Evolutionary conservation across 106 monocot species (phyloP).

Genomic region (Platanthera guangdongensis): DNA sequence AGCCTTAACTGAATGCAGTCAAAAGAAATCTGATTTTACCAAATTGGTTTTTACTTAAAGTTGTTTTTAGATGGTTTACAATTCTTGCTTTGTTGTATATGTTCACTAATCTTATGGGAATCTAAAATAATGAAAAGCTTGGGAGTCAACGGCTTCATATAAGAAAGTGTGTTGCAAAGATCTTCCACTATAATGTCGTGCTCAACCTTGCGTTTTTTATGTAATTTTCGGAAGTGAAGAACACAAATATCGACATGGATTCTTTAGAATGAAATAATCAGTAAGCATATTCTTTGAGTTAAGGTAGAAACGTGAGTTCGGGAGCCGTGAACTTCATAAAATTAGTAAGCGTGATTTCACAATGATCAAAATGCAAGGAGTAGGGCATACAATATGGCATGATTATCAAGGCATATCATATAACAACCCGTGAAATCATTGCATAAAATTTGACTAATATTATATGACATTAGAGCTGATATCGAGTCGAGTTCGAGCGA

Average conservation of each 20-base stretch:
- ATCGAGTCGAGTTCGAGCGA: too few species aligned
- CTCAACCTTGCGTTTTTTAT: not conserved
- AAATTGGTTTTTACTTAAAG: constrained; percentile 1
- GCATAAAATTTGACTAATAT: too few species aligned
- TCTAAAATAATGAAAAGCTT: not conserved
- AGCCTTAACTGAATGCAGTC: not conserved
- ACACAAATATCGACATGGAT: not conserved
- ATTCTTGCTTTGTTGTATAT: not conserved
- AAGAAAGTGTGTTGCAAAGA: too few species aligned
- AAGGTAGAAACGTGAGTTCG: not conserved
- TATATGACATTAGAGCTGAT: too few species aligned
- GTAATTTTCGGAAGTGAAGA: not conserved
- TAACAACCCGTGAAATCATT: too few species aligned
- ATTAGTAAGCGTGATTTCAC: not conserved
- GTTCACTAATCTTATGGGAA: not conserved
- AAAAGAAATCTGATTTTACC: not conserved
- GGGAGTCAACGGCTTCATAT: not conserved
- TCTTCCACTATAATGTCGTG: not conserved
- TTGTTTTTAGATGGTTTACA: not conserved
- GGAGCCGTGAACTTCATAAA: not conserved
- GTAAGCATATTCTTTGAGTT: not conserved
- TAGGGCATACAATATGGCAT: too few species aligned
- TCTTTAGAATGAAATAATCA: not conserved
- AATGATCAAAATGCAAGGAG: too few species aligned
- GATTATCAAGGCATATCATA: too few species aligned